Evolutionary conservation across 441 rosid genomes (phyloP).

Genomic region (Gossypium gossypioides): DNA sequence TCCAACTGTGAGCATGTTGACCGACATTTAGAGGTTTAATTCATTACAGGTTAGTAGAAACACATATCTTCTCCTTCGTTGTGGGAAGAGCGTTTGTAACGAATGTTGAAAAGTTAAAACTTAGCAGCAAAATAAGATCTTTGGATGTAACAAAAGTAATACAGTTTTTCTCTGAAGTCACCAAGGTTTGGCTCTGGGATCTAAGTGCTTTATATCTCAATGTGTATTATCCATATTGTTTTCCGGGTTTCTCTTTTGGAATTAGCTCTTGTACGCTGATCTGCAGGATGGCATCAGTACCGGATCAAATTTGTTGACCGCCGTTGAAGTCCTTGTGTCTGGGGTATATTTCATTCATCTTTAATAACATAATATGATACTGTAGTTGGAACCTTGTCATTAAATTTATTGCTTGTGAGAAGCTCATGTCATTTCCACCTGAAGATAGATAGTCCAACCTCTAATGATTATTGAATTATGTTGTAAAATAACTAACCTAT

Average conservation of each 20-base stretch:
- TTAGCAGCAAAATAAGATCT: constrained; percentile 79
- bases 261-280: constrained; percentile 21
- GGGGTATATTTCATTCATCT: constrained; percentile 55
- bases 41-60: constrained; percentile 92
- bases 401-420: constrained; percentile 6
- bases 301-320: constrained; percentile 85
- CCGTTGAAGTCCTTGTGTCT: constrained; percentile 87
- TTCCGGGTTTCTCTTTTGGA: constrained; percentile 13
- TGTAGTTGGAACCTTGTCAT: neutral
- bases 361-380: constrained; percentile 5
- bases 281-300: constrained; percentile 78
- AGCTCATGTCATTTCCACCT: neutral
- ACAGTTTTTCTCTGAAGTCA: constrained; percentile 69
- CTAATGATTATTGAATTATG: neutral
- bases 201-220: constrained; percentile 9
- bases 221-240: constrained; percentile 11
- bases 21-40: constrained; percentile 24
- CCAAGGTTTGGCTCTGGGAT: constrained; percentile 48
- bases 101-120: constrained; percentile 91
- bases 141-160: constrained; percentile 61
- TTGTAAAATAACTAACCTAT: neutral
- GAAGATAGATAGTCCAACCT: neutral
- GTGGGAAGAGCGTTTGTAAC: constrained; percentile 99
- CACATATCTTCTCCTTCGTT: constrained; percentile 95
- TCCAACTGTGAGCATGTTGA: constrained; percentile 18